A percentile compares a stretch with the other conserved stretches of the same genome.
These are phyloP conservation scores for Selaginella tamariscina DNA, from an alignment of 75 land plant genomes.

Conservation along the genomic window DNA sequence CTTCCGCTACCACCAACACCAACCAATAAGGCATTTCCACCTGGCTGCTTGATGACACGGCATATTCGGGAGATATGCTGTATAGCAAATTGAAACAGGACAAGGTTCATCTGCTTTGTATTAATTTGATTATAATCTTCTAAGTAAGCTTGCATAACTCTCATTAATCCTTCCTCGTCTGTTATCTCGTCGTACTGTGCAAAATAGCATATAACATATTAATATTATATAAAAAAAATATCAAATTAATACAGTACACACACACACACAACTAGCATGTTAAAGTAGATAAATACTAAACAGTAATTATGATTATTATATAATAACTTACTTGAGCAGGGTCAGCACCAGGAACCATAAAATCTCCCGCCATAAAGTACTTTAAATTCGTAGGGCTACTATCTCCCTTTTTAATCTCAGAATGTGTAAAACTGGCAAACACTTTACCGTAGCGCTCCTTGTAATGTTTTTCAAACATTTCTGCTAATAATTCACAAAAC, in stretches of 20 bases:
- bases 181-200: slow-evolving; percentile 28
- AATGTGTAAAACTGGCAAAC: slow-evolving; percentile 24
- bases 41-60: slow-evolving; percentile 27
- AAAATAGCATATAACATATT: too few relatives aligned
- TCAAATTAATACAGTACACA: too few relatives aligned
- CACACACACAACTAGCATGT: too few relatives aligned
- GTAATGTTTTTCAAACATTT: slow-evolving; percentile 29
- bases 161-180: slow-evolving; percentile 22
- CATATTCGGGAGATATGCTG: slow-evolving; percentile 26
- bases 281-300: too few relatives aligned
- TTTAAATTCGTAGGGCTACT: slow-evolving; percentile 21
- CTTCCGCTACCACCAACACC: slow-evolving; percentile 31
- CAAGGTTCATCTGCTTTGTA: slow-evolving; percentile 25
- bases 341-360: slow-evolving; percentile 37
- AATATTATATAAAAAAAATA: too few relatives aligned
- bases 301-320: too few relatives aligned
- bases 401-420: slow-evolving; percentile 29
- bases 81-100: slow-evolving; percentile 25
- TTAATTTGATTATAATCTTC: slow-evolving; percentile 24
- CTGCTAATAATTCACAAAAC: slow-evolving; percentile 26
- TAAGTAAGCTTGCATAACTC: slow-evolving; percentile 20
- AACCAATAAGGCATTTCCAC: slow-evolving; percentile 22
- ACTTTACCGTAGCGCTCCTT: slow-evolving; percentile 35
- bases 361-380: slow-evolving; percentile 32
- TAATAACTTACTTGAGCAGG: slow-evolving; percentile 18